phyloP scores from a whole-genome alignment of 371 early-diverging fungal genomes.

The Lichtheimia corymbifera region DNA sequence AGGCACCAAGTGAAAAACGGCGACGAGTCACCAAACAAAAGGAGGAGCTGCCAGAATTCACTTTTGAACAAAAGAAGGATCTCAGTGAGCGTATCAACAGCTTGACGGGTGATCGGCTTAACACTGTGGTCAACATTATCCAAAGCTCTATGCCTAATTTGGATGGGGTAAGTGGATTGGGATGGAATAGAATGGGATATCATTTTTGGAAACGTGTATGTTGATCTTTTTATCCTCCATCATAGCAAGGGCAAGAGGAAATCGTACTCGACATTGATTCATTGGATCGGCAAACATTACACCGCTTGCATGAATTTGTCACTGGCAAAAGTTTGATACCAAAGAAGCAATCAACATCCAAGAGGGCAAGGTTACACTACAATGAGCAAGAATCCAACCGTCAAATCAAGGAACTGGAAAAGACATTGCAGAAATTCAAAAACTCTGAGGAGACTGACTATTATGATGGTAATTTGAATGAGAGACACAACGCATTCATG shows the following conservation, averaged over 20 bases:
- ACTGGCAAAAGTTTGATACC: slow-evolving; percentile 50
- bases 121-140: slow-evolving; percentile 84
- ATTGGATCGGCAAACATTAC: slow-evolving; percentile 81
- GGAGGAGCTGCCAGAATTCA: slow-evolving; percentile 61
- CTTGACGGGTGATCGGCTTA: slow-evolving; percentile 76
- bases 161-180: slow-evolving; percentile 51
- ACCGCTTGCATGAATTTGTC: slow-evolving; percentile 86
- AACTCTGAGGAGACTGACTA: slow-evolving; percentile 1
- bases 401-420: slow-evolving; percentile 68
- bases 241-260: slow-evolving; percentile 77
- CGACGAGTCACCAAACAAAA: slow-evolving; percentile 27
- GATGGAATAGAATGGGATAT: background rate
- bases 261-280: slow-evolving; percentile 96
- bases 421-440: slow-evolving; percentile 62
- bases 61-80: slow-evolving; percentile 89
- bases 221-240: slow-evolving; percentile 3
- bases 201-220: background rate
- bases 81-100: slow-evolving; percentile 83
- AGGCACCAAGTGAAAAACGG: slow-evolving; percentile 20
- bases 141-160: slow-evolving; percentile 82
- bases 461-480: slow-evolving; percentile 21
- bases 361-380: slow-evolving; percentile 43
- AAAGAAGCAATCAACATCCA: slow-evolving; percentile 10
- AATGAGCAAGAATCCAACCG: slow-evolving; percentile 53
- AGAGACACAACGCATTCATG: background rate